Evolutionary conservation across 352 stramenopile genomes (phyloP), one percentile per base, ranked within the genome.

Genomic region (Globisporangium splendens): DNA sequence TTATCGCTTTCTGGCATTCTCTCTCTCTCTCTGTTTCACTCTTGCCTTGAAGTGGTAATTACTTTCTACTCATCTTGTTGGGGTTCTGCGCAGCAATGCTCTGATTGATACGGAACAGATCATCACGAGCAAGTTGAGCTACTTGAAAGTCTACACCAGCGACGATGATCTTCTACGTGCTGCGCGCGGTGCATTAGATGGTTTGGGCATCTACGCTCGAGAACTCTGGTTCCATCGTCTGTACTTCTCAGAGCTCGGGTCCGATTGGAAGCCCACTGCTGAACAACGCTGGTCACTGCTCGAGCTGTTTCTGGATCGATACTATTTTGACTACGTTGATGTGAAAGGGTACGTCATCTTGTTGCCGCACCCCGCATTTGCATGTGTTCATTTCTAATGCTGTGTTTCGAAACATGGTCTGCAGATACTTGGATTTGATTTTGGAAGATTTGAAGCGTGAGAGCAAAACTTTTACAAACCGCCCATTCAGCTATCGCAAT

Each of bases 281-380:
- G 31, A 62, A 8, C 58, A 72, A 18, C 58, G 60, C 22, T 68
- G 57, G 54, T 47, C 58, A 33, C 53, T 77, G 28, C 50, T 75
- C 3, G 54, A 73, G 35, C 47, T 75, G 42, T 84, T 81, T 54
- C 46, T 84, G 33, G 71, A 77, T 21, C 52, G 65, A 22, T 70
- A 63, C 15, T 46, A 57, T 12, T 80, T 80, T 47, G 68, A 79
- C 24, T 79, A 68, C 54, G 55, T 69, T 1, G 56, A 75, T 42
- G 59, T 84, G 4, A 58, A 68, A 33, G 69, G 73, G 65, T 82
- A 64, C n/a, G 62, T 55, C 31, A 11, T 33, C 5, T 31, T 31
- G 24, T 6, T 31, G 24, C 24, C 22, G 22, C 13, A 8, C 17
- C 3, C 24, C n/a, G 24, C 24, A 31, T 31, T 31, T 31, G 24